Evolutionary conservation across 768 basidiomycete genomes (phyloP), one percentile per base, ranked within the genome.

Genomic region (Gloeostereum incarnatum): DNA sequence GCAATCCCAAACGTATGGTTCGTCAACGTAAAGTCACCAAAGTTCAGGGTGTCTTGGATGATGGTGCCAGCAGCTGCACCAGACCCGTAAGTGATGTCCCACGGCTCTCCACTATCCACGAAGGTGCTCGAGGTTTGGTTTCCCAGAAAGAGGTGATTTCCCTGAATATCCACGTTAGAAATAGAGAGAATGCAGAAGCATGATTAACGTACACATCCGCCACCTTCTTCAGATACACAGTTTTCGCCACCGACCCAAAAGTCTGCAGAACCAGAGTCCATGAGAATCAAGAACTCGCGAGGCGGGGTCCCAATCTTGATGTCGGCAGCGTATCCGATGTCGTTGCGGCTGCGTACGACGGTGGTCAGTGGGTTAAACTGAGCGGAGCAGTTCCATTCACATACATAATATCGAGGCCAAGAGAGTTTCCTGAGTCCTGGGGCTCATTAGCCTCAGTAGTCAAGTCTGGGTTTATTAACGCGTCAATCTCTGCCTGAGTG

Each of bases 201-300:
- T 38, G 63, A 58, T 30, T 66, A 64, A 0, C 46, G 48, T 27
- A 66, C 71, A 16, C 78, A 57, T 16, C 62, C 56, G 8, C 77
- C 77, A 4, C 69, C 57, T 9, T 77, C 55, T 6, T 74, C 34
- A 6, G 70, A 66, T 36, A 58, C 58, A 45, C 78, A 80, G 35
- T 59, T 59, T 48, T 78, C 75, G n/a, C 65, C 55, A 11, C 73
- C 73, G 21, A 80, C 77, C 78, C 79, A 81, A 25, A 75, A 56
- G 56, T 83, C 81, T 7, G 79, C 75, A 10, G 73, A 76, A 20
- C 81, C 81, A 23, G 75, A 78, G 54, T 83, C 81, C 73, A 83
- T 77, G 14, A 83, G 61, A 36, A 84, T 54, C 20, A 60, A 51
- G 49, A 75, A 82, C 43, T 71, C 50, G 22, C 51, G 63, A 8